Percentiles rank a stretch among this genome's conserved stretches.
Evolutionary conservation across 805 yeast genomes (phyloP).

Genomic region (Candida vartiovaarae): DNA sequence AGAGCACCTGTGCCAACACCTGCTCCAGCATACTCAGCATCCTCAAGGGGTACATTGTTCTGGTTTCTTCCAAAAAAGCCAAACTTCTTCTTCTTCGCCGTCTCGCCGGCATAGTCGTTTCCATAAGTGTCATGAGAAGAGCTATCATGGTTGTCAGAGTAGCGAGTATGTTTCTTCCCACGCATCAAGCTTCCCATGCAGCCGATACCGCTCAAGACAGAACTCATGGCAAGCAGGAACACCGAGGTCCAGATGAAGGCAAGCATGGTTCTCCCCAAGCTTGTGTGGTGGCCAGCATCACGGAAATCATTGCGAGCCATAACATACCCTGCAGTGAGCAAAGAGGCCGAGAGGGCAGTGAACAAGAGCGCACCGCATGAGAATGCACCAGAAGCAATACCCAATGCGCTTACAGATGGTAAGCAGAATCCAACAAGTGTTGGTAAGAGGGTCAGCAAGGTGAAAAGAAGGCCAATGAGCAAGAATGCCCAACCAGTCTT

Average conservation of each 20-base stretch:
- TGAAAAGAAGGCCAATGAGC: conserved; percentile 49
- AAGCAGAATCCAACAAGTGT: conserved; percentile 19
- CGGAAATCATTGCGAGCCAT: conserved; percentile 44
- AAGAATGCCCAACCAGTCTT: conserved; percentile 64
- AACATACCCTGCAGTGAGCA: conserved; percentile 49
- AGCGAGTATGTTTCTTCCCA: conserved; percentile 11
- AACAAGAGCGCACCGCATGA: conserved; percentile 35
- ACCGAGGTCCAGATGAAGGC: conserved; percentile 61
- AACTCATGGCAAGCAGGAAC: conserved; percentile 14
- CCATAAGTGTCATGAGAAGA: conserved; percentile 25
- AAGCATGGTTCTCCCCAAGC: conserved; percentile 42
- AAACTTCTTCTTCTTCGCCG: conserved; percentile 6
- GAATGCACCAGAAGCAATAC: conserved; percentile 16
- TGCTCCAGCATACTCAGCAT: conserved; percentile 10
- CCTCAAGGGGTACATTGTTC: conserved; percentile 3
- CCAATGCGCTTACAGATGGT: conserved; percentile 13
- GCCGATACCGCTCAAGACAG: conserved; percentile 17
- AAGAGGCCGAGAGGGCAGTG: conserved; percentile 36
- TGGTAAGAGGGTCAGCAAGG: conserved; percentile 40
- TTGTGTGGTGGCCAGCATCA: conserved; percentile 34
- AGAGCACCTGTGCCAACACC: conserved; percentile 10
- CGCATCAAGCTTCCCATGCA: conserved; percentile 11
- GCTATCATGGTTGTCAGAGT: conserved; percentile 17
- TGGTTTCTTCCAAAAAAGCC: conserved; percentile 6
- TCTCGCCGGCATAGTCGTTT: conserved; percentile 18